phyloP scores from a whole-genome alignment of 2,329 filamentous ascomycete species.

The Aureobasidium sp. region DNA sequence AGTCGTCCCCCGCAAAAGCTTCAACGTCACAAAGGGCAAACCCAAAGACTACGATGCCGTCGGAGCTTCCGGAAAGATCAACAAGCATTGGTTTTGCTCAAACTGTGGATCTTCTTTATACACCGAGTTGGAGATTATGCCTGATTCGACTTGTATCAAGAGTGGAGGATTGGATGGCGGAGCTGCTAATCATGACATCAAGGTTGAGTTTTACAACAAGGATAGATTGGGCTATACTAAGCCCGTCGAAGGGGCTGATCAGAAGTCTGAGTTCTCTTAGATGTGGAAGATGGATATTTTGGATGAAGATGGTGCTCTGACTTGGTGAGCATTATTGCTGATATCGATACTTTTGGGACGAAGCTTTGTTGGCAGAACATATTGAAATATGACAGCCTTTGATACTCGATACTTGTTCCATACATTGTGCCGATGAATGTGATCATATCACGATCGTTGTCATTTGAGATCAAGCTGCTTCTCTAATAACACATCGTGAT shows the following conservation, averaged over 20 bases:
- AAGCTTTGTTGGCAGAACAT: neutral
- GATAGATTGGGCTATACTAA: constrained; percentile 53
- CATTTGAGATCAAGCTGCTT: too few relatives aligned
- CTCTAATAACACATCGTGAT: too few relatives aligned
- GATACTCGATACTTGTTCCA: too few relatives aligned
- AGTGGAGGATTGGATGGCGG: constrained; percentile 58
- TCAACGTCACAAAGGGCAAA: constrained; percentile 57
- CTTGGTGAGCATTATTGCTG: neutral
- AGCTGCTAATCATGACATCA: constrained; percentile 48
- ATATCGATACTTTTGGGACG: neutral
- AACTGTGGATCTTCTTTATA: constrained; percentile 59
- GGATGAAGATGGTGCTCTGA: neutral
- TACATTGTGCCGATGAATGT: too few relatives aligned
- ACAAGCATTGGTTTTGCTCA: constrained; percentile 62
- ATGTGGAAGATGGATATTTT: neutral
- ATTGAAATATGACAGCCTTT: neutral
- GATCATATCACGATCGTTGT: too few relatives aligned
- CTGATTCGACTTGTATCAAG: constrained; percentile 56
- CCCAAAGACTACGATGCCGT: constrained; percentile 54
- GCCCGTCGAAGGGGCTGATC: constrained; percentile 51
- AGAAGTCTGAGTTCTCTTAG: constrained; percentile 43
- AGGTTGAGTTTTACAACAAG: constrained; percentile 60
- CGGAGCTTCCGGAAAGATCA: constrained; percentile 59
- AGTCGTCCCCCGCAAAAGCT: constrained; percentile 51
- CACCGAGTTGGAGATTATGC: constrained; percentile 61